Evolutionary conservation across 495 filamentous ascomycete species (phyloP), one percentile per base, ranked within the genome.

Genomic region (Glonium stellatum): DNA sequence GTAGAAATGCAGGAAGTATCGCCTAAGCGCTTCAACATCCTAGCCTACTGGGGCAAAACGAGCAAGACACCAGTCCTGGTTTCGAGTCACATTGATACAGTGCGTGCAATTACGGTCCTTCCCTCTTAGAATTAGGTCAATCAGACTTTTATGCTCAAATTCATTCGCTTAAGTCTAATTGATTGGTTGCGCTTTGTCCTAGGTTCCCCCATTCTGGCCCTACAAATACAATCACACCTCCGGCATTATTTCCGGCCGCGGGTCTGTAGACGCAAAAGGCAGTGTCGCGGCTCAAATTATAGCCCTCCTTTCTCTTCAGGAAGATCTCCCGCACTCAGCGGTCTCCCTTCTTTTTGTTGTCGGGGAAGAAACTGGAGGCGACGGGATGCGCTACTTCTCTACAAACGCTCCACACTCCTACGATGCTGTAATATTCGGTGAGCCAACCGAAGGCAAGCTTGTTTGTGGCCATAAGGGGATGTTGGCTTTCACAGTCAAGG

Each of bases 391-490:
- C 12, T 48, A 59, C 18, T 70, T 70, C 57, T 66, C 65, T 50
- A 55, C 75, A 70, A 84, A 84, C 42, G 86, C 76, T 79, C 37
- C 73, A 3, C 62, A 74, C 27, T 70, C 71, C 46, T 84, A 83
- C 75, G 77, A 83, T 55, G 80, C 88, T 4, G 82, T 89, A 60
- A 87, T 97, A 70, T 97, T 96, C 68, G 92, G 87, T 44, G 92
- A 97, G 69, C 92, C 92, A 11, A 97, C 92, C 0, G 89, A 95
- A 64, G 79, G 84, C 55, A 86, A 86, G 69, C 87, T 97, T 27
- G 90, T 89, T 0, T 81, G 86, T 37, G 92, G 92, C 0, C 92
- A 97, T 76, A 97, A 97, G 69, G 92, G 92, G 4, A 85, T 86
- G 65, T 67, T 87, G 3, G 73, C 73, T 10, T 84, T 89, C 63